Evolutionary conservation across 2,329 filamentous ascomycete species (phyloP), one percentile per base, ranked within the genome.

Genomic region (Colletotrichum brevisporum): DNA sequence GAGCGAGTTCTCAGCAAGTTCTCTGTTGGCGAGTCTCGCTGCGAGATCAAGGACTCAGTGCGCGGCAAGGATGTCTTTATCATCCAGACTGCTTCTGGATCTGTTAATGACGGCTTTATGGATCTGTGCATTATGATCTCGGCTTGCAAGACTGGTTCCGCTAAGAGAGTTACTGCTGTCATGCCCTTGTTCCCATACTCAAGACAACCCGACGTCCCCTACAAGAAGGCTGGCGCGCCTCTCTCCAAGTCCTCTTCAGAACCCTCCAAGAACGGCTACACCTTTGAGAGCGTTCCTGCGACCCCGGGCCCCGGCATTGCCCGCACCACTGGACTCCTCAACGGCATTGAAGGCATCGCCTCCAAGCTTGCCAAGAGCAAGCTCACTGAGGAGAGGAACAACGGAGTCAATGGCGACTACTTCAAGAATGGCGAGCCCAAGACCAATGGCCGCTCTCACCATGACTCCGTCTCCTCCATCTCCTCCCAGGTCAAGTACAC

Each of bases 11-110:
- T 98, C 57, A 89, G 87, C 78, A 98, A 98, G 83, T 99, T 99
- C 84, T 94, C 94, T 39, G 94, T 96, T 60, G 96, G 96, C 74
- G 96, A 98, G 84, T 97, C 93, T 74, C 91, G 95, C 63, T 95
- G 97, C 72, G 96, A 98, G 82, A 97, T 99, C 77, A 89, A 95
- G 80, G 96, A 99, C 82, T 97, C 94, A 15, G 96, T 99, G 59
- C 92, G 96, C 75, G 96, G 94, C 75, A 99, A 99, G 81, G 96
- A 99, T 89, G 96, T 98, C 79, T 99, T 97, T 84, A 98, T 98
- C 79, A 94, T 99, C 76, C 95, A 98, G 82, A 96, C 94, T 50
- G 94, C 94, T 74, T 94, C 94, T 74, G 94, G 94, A 72, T 93
- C 92, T 76, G 94, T 98, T 83, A 99, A 99, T 79, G 96, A 99